A percentile compares a stretch with the other conserved stretches of the same genome.
Conservation (phyloP, 208 protist species). For the Leptomonas pyrrhocoris region DNA sequence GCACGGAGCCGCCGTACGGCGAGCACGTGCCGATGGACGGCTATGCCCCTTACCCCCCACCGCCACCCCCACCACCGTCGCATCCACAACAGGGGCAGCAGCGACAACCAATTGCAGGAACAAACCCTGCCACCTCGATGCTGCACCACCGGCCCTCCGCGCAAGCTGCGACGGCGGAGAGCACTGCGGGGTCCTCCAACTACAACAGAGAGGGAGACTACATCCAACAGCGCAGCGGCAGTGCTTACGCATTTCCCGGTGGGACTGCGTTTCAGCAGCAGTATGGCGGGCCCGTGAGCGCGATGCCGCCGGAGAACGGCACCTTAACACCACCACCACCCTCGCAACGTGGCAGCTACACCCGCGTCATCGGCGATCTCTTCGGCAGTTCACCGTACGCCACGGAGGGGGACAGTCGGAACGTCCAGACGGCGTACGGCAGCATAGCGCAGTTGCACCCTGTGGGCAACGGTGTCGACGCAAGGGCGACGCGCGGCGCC, state of each 20-base stretch:
- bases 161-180: background rate
- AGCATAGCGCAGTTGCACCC: slow-evolving; percentile 4
- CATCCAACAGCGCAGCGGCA: background rate
- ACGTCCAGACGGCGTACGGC: background rate
- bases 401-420: background rate
- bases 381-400: slow-evolving; percentile 4
- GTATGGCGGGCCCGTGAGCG: background rate
- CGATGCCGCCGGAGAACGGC: slow-evolving; percentile 11
- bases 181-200: background rate
- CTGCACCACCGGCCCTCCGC: background rate
- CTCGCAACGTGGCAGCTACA: background rate
- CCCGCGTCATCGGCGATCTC: background rate
- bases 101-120: too few species aligned
- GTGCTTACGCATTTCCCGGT: background rate
- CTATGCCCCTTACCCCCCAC: background rate
- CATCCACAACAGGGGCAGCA: background rate
- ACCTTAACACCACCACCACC: background rate
- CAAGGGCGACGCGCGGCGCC: background rate
- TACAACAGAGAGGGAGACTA: background rate
- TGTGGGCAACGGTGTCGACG: slow-evolving; percentile 4
- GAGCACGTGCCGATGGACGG: background rate
- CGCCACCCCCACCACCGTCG: background rate
- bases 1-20: background rate
- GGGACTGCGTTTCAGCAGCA: too few species aligned
- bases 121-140: background rate